These are phyloP conservation scores for Russula ochroleuca DNA, from an alignment of 768 basidiomycete genomes.

Conservation along the genomic window DNA sequence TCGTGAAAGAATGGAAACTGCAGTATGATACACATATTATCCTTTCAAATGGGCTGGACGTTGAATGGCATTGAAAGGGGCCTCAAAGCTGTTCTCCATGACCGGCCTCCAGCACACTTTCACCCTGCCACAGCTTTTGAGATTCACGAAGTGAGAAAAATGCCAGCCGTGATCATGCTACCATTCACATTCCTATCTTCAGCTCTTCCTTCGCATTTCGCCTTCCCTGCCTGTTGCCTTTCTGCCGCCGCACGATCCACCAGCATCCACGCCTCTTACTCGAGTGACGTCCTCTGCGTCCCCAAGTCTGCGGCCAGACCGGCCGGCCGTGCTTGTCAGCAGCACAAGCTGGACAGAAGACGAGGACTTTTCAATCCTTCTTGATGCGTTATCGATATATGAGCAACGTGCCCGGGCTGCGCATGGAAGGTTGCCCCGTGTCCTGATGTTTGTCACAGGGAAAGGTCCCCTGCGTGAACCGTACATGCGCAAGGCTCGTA, in stretches of 20 bases:
- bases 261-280: constrained; percentile 26
- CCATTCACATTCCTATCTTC: constrained; percentile 28
- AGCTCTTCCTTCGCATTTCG: constrained; percentile 51
- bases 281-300: constrained; percentile 44
- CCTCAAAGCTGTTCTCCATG: constrained; percentile 72
- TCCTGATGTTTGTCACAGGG: constrained; percentile 85
- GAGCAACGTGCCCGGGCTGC: constrained; percentile 48
- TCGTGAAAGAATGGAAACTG: constrained; percentile 71
- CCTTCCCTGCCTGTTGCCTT: constrained; percentile 55
- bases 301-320: constrained; percentile 57
- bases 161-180: constrained; percentile 20
- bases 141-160: constrained; percentile 59
- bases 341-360: constrained; percentile 98
- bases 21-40: constrained; percentile 46
- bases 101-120: constrained; percentile 86
- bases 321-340: constrained; percentile 84
- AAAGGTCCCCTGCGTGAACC: constrained; percentile 72
- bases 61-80: constrained; percentile 49
- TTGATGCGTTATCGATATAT: constrained; percentile 69
- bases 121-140: constrained; percentile 64
- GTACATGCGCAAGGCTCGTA: constrained; percentile 69
- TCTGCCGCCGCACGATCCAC: constrained; percentile 33
- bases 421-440: constrained; percentile 52
- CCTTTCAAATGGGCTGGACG: background rate
- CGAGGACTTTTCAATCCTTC: constrained; percentile 85